Percentiles rank a stretch among this genome's conserved stretches.
These are phyloP conservation scores for Fulvia fulva DNA, from an alignment of 2,329 filamentous ascomycete species.

Conservation along the genomic window DNA sequence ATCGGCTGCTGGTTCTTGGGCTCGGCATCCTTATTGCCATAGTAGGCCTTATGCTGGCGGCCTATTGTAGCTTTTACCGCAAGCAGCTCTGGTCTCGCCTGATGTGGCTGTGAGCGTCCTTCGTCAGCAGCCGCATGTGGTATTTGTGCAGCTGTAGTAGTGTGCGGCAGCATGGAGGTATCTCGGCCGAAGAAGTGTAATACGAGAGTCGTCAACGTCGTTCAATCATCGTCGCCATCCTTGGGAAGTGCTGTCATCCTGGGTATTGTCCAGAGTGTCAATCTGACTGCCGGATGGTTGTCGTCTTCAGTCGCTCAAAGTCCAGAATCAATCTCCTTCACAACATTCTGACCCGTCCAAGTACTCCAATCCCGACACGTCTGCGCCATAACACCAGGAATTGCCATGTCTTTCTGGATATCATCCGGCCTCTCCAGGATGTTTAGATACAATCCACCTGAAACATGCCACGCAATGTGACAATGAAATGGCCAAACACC, in stretches of 20 bases:
- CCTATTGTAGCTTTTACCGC: not conserved
- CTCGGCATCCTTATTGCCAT: not conserved
- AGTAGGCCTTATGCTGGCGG: not conserved
- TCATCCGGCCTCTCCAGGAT: constrained; percentile 29
- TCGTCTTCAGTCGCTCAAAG: constrained; percentile 9
- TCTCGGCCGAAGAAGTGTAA: not conserved
- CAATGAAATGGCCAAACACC: constrained; percentile 38
- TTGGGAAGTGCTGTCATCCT: not conserved
- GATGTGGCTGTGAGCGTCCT: not conserved
- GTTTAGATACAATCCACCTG: constrained; percentile 31
- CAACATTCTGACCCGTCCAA: constrained; percentile 28
- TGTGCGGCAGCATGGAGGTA: not conserved
- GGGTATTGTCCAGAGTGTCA: too few relatives aligned
- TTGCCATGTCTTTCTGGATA: constrained; percentile 25
- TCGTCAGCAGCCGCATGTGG: not conserved
- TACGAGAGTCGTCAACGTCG: not conserved
- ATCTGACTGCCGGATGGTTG: not conserved
- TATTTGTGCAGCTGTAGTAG: not conserved
- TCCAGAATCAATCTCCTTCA: constrained; percentile 36
- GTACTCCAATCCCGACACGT: constrained; percentile 34
- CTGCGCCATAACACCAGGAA: constrained; percentile 31
- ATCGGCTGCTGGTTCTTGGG: not conserved
- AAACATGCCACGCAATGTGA: constrained; percentile 36
- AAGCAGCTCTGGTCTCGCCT: not conserved
- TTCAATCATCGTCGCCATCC: not conserved